phyloP scores from a whole-genome alignment of 495 filamentous ascomycete species.

The Lasiosphaeria miniovina region DNA sequence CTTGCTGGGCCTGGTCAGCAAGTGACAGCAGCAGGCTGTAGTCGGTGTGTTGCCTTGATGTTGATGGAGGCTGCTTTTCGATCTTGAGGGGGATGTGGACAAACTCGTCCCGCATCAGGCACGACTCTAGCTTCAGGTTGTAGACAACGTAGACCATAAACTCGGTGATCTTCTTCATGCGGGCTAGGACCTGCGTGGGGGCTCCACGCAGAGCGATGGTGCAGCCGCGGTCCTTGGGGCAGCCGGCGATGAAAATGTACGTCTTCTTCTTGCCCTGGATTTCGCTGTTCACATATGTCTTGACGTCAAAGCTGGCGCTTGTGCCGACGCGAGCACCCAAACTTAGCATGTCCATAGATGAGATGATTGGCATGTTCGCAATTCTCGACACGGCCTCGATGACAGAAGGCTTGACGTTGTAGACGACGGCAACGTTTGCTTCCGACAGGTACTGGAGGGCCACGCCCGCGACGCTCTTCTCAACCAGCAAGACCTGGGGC shows the following conservation, averaged over 20 bases:
- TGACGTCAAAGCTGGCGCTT: constrained; percentile 86
- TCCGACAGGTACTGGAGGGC: constrained; percentile 84
- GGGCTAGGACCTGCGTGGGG: constrained; percentile 61
- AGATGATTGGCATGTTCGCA: constrained; percentile 84
- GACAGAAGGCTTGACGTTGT: constrained; percentile 94
- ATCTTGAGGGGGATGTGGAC: constrained; percentile 75
- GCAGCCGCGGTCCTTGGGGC: constrained; percentile 87
- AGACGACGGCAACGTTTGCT: constrained; percentile 85
- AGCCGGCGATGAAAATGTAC: constrained; percentile 92
- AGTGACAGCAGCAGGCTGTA: constrained; percentile 14
- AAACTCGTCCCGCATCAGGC: constrained; percentile 92
- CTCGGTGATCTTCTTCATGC: constrained; percentile 91
- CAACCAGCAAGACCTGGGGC: constrained; percentile 81
- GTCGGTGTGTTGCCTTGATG: constrained; percentile 28
- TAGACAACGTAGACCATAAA: constrained; percentile 99
- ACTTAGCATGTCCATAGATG: constrained; percentile 91
- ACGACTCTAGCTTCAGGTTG: constrained; percentile 94
- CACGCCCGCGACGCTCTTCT: constrained; percentile 85
- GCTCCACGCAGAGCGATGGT: constrained; percentile 92
- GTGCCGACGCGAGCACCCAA: constrained; percentile 75
- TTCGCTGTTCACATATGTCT: constrained; percentile 81
- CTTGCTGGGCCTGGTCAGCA: constrained; percentile 3
- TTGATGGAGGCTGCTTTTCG: constrained; percentile 18
- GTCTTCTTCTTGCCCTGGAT: constrained; percentile 78
- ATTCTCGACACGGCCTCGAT: constrained; percentile 92